These are phyloP conservation scores for Hygrocybe coccinea DNA, from an alignment of 768 basidiomycete genomes.

Conservation along the genomic window DNA sequence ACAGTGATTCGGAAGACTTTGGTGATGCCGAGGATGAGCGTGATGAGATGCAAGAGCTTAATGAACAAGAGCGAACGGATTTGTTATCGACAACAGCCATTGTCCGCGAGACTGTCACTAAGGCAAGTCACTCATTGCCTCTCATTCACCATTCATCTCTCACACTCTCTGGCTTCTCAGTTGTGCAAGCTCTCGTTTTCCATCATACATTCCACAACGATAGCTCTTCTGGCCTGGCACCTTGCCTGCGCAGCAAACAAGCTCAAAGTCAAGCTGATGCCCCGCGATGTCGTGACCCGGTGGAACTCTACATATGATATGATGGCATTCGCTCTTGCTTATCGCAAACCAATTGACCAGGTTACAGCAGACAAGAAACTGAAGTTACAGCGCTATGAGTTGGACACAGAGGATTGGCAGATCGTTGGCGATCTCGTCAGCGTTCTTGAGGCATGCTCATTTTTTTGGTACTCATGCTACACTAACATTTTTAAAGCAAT, in stretches of 20 bases:
- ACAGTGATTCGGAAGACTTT: not conserved
- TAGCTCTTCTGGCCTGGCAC: constrained; percentile 28
- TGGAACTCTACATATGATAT: constrained; percentile 6
- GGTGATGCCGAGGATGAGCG: not conserved
- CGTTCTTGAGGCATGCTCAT: constrained; percentile 21
- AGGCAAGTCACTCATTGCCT: constrained; percentile 5
- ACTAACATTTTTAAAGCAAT: constrained; percentile 10
- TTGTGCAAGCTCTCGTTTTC: constrained; percentile 19
- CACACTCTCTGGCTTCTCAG: constrained; percentile 15
- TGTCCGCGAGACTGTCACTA: constrained; percentile 1
- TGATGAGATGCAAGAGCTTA: constrained; percentile 5
- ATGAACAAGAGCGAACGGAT: not conserved
- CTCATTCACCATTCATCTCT: not conserved
- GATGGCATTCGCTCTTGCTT: constrained; percentile 24
- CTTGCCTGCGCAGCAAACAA: constrained; percentile 5
- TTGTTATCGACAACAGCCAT: not conserved
- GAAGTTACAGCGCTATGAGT: constrained; percentile 13
- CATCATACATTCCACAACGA: constrained; percentile 27
- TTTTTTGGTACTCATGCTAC: not conserved
- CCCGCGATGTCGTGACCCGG: too few relatives aligned
- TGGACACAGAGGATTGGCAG: constrained; percentile 22
- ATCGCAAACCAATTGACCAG: constrained; percentile 22
- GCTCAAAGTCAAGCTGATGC: constrained; percentile 5
- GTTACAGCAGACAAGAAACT: constrained; percentile 14
- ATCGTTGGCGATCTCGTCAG: constrained; percentile 21